phyloP scores from a whole-genome alignment of 2,329 filamentous ascomycete species.

The Orbilia javanica region DNA sequence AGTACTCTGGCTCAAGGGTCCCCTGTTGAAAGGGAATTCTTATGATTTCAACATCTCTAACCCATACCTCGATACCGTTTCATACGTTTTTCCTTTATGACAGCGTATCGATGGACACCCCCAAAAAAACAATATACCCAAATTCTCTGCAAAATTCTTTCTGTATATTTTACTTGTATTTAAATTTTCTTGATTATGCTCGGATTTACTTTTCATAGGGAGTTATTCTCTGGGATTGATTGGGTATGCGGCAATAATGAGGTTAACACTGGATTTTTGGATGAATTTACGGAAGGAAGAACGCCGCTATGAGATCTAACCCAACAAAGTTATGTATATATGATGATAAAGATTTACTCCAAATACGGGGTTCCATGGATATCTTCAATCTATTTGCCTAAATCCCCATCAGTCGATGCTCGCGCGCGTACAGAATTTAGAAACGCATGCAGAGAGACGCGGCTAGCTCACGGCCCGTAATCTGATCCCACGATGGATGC shows the following conservation, averaged over 20 bases:
- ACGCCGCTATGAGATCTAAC: background rate
- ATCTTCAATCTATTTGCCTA: no score
- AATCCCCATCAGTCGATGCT: background rate
- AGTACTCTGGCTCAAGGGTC: background rate
- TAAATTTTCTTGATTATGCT: background rate
- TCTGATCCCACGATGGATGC: background rate
- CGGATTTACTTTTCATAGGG: background rate
- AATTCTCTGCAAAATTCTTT: background rate
- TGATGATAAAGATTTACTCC: background rate
- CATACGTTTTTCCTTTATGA: background rate
- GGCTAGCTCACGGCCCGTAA: background rate
- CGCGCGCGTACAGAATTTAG: background rate
- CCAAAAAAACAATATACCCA: background rate
- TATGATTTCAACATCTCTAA: background rate
- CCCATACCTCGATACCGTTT: background rate
- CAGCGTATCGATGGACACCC: background rate
- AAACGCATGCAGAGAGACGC: background rate
- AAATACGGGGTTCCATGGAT: background rate
- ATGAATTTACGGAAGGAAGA: background rate
- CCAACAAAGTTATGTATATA: slow-evolving; percentile 1
- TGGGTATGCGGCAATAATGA: slow-evolving; percentile 5
- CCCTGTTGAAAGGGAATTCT: slow-evolving; percentile 12
- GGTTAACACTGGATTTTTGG: background rate
- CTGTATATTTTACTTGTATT: slow-evolving; percentile 14
- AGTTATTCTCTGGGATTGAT: background rate